These are phyloP conservation scores for Pseudozyma hubeiensis DNA, from an alignment of 1,284 basidiomycete genomes.

Conservation along the genomic window DNA sequence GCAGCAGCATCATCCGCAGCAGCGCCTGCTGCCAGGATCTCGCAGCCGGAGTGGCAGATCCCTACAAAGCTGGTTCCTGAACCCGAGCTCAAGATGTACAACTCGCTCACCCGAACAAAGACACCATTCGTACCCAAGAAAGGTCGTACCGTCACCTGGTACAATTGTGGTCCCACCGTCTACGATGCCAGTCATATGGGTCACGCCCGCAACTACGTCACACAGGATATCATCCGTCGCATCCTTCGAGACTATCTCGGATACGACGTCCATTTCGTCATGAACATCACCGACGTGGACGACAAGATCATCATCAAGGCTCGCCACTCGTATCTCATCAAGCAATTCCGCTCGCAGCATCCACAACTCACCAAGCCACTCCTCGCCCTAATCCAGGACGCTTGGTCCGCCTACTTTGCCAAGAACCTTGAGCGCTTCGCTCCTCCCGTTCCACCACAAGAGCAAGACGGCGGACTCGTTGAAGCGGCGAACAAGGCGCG, in stretches of 20 bases:
- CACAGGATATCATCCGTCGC: slow-evolving; percentile 92
- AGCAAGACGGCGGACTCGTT: slow-evolving; percentile 43
- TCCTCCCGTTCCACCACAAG: slow-evolving; percentile 60
- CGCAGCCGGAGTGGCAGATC: slow-evolving; percentile 45
- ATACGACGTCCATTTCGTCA: slow-evolving; percentile 97
- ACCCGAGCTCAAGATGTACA: slow-evolving; percentile 83
- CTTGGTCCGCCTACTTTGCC: slow-evolving; percentile 61
- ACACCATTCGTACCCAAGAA: slow-evolving; percentile 78
- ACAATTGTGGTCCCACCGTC: slow-evolving; percentile 97
- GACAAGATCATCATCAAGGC: slow-evolving; percentile 81
- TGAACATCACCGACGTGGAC: slow-evolving; percentile 99
- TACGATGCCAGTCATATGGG: slow-evolving; percentile 99
- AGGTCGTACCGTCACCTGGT: slow-evolving; percentile 94
- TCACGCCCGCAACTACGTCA: slow-evolving; percentile 98
- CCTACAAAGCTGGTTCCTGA: slow-evolving; percentile 43
- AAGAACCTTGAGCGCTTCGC: slow-evolving; percentile 60
- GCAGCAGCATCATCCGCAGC: no score
- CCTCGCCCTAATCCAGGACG: slow-evolving; percentile 52
- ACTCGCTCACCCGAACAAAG: slow-evolving; percentile 92
- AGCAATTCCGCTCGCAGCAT: slow-evolving; percentile 53
- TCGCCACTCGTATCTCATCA: slow-evolving; percentile 73
- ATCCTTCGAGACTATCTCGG: slow-evolving; percentile 96
- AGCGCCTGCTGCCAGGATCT: slow-evolving; percentile 26
- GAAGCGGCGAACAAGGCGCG: slow-evolving; percentile 45
- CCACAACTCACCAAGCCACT: slow-evolving; percentile 52